Base-by-base conservation (phyloP, 176 grass and related monocot genomes). In the Elaeis guineensis region DNA sequence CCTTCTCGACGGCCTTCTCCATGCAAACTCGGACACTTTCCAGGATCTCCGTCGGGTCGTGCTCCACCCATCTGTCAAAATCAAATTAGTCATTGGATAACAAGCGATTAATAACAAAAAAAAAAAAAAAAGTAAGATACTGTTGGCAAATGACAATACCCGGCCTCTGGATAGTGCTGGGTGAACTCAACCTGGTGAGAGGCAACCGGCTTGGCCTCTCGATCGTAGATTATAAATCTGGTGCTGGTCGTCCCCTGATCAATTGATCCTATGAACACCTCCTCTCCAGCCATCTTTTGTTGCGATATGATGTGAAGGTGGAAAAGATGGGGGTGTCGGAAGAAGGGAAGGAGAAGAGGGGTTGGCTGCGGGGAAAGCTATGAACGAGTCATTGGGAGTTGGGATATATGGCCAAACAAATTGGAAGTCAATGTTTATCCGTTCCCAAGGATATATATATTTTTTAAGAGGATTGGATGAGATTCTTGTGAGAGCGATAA, bases 221-320 rank as follows among this genome's bases (percentile, higher is more conserved):
- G 57, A 71, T 97, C 83, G 78, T 97, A 97, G 78, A 97, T 63
- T 57, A 97, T 97, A 72, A 91, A 97, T 49, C 92, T 49, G 21
- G 92, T 97, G 78, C 92, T 97, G 17, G 92, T 97, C 4, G 92
- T 97, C 2, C 92, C 92, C 69, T 97, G 92, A 59, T 97, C 92
- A 64, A 97, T 87, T 54, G 92, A 75, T 25, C 77, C 92, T 15
- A 97, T 76, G 64, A 88, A 88, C 21, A 97, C 72, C 54, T 75
- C 83, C 21, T 17, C 79, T 21, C 17, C 62, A 30, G 58, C 68
- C 39, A 78, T 86, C 78, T 89, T 85, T 67, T 70, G 4, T 26
- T 26, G 5, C 28, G 6, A 30, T 30, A 30, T 30, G 1, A 30
- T 30, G 28, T 5, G 28, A 6, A 30, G 28, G 28, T 30, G 28